These are phyloP conservation scores for Lachnellula suecica DNA, from an alignment of 2,329 filamentous ascomycete species.

Conservation along the genomic window DNA sequence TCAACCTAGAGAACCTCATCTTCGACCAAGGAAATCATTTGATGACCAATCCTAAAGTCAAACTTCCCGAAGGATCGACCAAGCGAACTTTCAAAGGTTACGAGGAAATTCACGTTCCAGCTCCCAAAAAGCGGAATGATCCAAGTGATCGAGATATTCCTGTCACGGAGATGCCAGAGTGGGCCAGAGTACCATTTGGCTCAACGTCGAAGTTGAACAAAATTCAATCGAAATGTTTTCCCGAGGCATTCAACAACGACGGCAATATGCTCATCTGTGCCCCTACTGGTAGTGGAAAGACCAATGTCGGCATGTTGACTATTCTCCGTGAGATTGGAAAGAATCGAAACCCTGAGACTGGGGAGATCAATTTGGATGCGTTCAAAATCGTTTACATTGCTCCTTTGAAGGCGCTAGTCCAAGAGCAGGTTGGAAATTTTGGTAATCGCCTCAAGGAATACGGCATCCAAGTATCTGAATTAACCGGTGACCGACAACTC, in stretches of 20 bases:
- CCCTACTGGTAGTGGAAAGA: constrained; percentile 96
- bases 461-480: constrained; percentile 88
- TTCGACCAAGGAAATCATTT: constrained; percentile 98
- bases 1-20: constrained; percentile 93
- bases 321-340: constrained; percentile 97
- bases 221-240: constrained; percentile 92
- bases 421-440: constrained; percentile 98
- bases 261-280: constrained; percentile 98
- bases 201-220: constrained; percentile 86
- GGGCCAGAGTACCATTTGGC: constrained; percentile 85
- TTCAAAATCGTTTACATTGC: constrained; percentile 99
- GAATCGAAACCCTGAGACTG: constrained; percentile 82
- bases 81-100: constrained; percentile 97
- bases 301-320: constrained; percentile 95
- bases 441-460: constrained; percentile 87
- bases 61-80: constrained; percentile 88
- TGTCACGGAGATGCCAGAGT: constrained; percentile 85
- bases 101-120: constrained; percentile 95
- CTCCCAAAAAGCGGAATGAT: constrained; percentile 84
- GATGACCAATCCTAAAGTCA: constrained; percentile 98
- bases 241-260: constrained; percentile 87
- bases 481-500: constrained; percentile 96
- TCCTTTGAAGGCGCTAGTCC: constrained; percentile 90
- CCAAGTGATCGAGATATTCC: constrained; percentile 79
- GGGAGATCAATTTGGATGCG: constrained; percentile 91